A percentile compares a stretch with the other conserved stretches of the same genome.
Conservation (phyloP, 2,329 filamentous ascomycete species). For the Tolypocladium inflatum region DNA sequence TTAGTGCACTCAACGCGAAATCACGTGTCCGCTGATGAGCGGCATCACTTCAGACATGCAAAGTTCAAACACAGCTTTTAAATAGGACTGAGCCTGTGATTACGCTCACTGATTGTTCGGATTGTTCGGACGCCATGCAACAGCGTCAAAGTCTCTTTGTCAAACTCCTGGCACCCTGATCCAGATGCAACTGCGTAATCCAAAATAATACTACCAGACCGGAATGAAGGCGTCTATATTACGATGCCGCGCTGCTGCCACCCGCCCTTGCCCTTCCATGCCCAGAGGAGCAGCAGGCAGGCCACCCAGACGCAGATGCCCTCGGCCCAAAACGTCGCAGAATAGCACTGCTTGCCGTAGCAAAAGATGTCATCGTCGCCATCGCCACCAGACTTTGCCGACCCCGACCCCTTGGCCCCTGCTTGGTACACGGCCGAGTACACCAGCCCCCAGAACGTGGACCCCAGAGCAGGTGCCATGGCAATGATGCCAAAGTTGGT, state of each 20-base stretch:
- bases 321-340: constrained; percentile 77
- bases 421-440: constrained; percentile 75
- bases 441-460: constrained; percentile 82
- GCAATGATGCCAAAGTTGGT: constrained; percentile 97
- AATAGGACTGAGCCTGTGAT: background rate
- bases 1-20: constrained; percentile 11
- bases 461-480: constrained; percentile 80
- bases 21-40: constrained; percentile 14
- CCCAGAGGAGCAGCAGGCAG: constrained; percentile 60
- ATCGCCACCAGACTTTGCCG: constrained; percentile 13
- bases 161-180: background rate
- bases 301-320: constrained; percentile 71
- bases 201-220: too few relatives aligned
- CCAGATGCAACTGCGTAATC: background rate
- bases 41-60: background rate
- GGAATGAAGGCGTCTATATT: constrained; percentile 24
- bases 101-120: background rate
- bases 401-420: constrained; percentile 39
- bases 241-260: constrained; percentile 73
- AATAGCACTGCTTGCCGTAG: constrained; percentile 75
- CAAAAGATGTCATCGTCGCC: constrained; percentile 53
- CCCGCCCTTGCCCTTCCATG: constrained; percentile 69
- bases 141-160: background rate
- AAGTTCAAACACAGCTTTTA: background rate
- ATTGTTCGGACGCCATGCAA: background rate